Percentiles rank a stretch among this genome's conserved stretches.
Evolutionary conservation across 768 basidiomycete species (phyloP).

Genomic region (Pulveroboletus ravenelii): DNA sequence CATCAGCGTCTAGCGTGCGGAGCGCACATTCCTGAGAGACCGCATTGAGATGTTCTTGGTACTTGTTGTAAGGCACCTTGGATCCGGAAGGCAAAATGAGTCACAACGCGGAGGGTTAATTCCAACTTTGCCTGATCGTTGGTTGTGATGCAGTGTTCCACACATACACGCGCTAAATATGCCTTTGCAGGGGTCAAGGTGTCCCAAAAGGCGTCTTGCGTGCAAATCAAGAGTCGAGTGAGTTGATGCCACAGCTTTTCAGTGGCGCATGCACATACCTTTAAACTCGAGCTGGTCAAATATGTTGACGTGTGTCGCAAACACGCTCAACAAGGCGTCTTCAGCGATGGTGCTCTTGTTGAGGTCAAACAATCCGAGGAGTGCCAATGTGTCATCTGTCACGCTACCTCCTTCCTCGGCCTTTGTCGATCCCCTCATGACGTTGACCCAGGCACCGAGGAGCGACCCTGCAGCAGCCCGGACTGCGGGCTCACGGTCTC

Average conservation of each 20-base stretch:
- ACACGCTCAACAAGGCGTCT: slow-evolving; percentile 70
- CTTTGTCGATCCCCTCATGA: slow-evolving; percentile 34
- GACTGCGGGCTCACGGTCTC: slow-evolving; percentile 77
- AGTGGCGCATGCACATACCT: slow-evolving; percentile 40
- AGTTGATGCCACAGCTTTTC: background rate
- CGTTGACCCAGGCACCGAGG: slow-evolving; percentile 72
- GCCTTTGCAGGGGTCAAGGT: slow-evolving; percentile 67
- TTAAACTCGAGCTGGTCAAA: slow-evolving; percentile 66
- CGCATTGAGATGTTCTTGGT: slow-evolving; percentile 41
- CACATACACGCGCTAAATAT: slow-evolving; percentile 79
- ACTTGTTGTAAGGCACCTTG: slow-evolving; percentile 65
- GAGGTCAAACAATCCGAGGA: slow-evolving; percentile 60
- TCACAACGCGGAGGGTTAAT: slow-evolving; percentile 75
- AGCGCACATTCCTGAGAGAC: slow-evolving; percentile 36
- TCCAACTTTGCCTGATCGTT: slow-evolving; percentile 64
- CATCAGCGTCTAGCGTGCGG: slow-evolving; percentile 31
- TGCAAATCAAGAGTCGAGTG: background rate
- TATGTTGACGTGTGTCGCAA: slow-evolving; percentile 59
- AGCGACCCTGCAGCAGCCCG: slow-evolving; percentile 67
- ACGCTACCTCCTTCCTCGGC: slow-evolving; percentile 35
- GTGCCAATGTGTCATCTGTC: slow-evolving; percentile 38
- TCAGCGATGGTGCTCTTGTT: slow-evolving; percentile 56
- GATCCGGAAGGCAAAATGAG: slow-evolving; percentile 70
- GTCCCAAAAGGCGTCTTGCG: slow-evolving; percentile 66
- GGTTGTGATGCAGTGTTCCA: slow-evolving; percentile 65